Evolutionary conservation across 2,329 filamentous ascomycete species (phyloP).

Genomic region (Scedosporium aurantiacum): DNA sequence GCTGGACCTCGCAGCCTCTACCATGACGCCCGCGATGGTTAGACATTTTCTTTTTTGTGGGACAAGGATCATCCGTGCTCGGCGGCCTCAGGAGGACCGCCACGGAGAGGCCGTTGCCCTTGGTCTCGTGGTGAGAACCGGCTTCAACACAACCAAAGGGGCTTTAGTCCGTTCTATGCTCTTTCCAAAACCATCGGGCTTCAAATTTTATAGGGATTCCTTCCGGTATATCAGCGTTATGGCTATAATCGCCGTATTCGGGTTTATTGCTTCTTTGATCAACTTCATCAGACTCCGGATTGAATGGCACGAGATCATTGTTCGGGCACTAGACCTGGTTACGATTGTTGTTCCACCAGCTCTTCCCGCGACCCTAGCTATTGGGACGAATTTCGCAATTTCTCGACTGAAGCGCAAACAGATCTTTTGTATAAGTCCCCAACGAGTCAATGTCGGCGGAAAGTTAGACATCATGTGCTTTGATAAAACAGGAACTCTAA

Average conservation of each 20-base stretch:
- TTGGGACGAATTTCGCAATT: constrained; percentile 91
- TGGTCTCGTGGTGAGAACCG: constrained; percentile 84
- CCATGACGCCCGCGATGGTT: constrained; percentile 71
- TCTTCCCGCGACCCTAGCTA: constrained; percentile 85
- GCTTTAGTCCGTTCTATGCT: constrained; percentile 94
- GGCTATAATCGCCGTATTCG: constrained; percentile 72
- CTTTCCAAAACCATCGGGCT: constrained; percentile 94
- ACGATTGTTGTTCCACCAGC: constrained; percentile 96
- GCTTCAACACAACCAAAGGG: constrained; percentile 96
- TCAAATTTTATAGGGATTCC: constrained; percentile 96
- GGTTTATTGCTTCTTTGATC: constrained; percentile 81
- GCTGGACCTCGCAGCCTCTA: constrained; percentile 69
- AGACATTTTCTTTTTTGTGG: constrained; percentile 89
- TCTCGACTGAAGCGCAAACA: constrained; percentile 74
- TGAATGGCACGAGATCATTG: constrained; percentile 80
- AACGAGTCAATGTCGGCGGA: constrained; percentile 90
- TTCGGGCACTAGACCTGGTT: constrained; percentile 86
- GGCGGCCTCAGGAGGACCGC: constrained; percentile 74
- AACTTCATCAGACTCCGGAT: constrained; percentile 83
- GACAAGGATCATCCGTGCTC: constrained; percentile 85
- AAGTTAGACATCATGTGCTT: constrained; percentile 96
- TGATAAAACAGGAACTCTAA: constrained; percentile 97
- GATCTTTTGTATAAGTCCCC: constrained; percentile 96
- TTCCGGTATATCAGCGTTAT: constrained; percentile 98
- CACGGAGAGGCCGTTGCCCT: constrained; percentile 84